These are phyloP conservation scores for Gnomoniopsis smithogilvyi DNA, from an alignment of 2,329 filamentous ascomycete genomes.

Conservation along the genomic window DNA sequence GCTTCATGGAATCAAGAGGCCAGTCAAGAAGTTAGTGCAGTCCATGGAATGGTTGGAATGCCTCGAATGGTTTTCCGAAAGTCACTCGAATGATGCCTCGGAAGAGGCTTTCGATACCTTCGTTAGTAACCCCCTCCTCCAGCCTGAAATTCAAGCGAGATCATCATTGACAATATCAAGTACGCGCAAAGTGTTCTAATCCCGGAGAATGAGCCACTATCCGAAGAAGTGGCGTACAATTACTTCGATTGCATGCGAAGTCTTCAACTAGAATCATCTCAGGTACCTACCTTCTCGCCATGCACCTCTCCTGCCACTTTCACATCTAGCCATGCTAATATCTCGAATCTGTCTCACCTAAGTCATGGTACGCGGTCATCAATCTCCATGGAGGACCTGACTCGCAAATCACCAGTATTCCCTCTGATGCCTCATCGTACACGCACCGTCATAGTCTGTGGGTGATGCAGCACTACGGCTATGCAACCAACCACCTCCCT, in stretches of 20 bases:
- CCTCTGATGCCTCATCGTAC: slow-evolving; percentile 31
- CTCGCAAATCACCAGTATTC: slow-evolving; percentile 31
- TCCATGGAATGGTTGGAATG: slow-evolving; percentile 6
- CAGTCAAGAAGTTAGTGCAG: slow-evolving; percentile 10
- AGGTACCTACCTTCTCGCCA: background rate
- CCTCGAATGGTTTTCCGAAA: slow-evolving; percentile 4
- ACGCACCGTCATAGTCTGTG: slow-evolving; percentile 43
- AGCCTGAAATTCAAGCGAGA: background rate
- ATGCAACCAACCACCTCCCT: slow-evolving; percentile 1
- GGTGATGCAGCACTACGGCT: slow-evolving; percentile 45
- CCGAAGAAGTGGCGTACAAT: background rate
- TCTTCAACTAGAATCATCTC: background rate
- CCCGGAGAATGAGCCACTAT: slow-evolving; percentile 2
- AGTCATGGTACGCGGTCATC: slow-evolving; percentile 37
- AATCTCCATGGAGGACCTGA: slow-evolving; percentile 39
- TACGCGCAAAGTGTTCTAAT: slow-evolving; percentile 9
- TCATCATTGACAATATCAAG: background rate
- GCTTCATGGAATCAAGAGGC: slow-evolving; percentile 1
- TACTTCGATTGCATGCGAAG: slow-evolving; percentile 7
- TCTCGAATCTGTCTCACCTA: background rate
- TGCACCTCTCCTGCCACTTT: background rate
- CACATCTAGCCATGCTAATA: background rate
- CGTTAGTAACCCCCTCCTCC: background rate
- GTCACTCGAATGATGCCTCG: slow-evolving; percentile 4
- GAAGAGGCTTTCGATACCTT: slow-evolving; percentile 9